phyloP scores from a whole-genome alignment of 1,139 yeast species.

The Kazachstania sp. region DNA sequence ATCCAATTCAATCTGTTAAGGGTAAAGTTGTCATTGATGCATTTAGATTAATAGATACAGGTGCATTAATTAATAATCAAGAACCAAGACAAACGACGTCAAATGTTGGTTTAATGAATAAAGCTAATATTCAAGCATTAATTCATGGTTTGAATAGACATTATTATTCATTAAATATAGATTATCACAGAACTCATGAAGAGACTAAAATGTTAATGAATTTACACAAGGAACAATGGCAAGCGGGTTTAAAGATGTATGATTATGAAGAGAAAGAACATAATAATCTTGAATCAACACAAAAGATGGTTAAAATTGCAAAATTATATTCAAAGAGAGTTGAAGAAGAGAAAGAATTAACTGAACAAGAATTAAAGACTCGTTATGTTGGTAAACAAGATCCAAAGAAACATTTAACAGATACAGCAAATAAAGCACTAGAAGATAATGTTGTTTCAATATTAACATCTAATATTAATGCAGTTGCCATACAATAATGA shows the following conservation, averaged over 20 bases:
- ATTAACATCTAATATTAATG: constrained; percentile 80
- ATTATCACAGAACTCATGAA: constrained; percentile 83
- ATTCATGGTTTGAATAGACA: constrained; percentile 97
- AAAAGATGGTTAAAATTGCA: constrained; percentile 82
- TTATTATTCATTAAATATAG: constrained; percentile 90
- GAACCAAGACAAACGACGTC: constrained; percentile 98
- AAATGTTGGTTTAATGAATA: constrained; percentile 88
- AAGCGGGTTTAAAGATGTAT: constrained; percentile 73
- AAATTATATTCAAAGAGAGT: constrained; percentile 85
- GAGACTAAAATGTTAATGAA: constrained; percentile 93
- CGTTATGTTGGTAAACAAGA: constrained; percentile 98
- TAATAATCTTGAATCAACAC: constrained; percentile 62
- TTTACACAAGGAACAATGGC: constrained; percentile 94
- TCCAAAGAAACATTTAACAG: constrained; percentile 93
- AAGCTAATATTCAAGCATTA: constrained; percentile 96
- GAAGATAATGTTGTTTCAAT: constrained; percentile 87
- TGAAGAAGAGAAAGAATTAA: constrained; percentile 82
- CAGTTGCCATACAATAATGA: constrained; percentile 65
- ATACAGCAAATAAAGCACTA: constrained; percentile 74
- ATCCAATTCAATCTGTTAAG: constrained; percentile 95
- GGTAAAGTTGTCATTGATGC: constrained; percentile 99
- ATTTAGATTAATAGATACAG: constrained; percentile 84
- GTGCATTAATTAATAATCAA: constrained; percentile 87
- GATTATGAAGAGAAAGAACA: constrained; percentile 76
- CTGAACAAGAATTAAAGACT: constrained; percentile 83